These are phyloP conservation scores for Geranomyces variabilis DNA, from an alignment of 192 early-diverging fungal species.

Conservation along the genomic window DNA sequence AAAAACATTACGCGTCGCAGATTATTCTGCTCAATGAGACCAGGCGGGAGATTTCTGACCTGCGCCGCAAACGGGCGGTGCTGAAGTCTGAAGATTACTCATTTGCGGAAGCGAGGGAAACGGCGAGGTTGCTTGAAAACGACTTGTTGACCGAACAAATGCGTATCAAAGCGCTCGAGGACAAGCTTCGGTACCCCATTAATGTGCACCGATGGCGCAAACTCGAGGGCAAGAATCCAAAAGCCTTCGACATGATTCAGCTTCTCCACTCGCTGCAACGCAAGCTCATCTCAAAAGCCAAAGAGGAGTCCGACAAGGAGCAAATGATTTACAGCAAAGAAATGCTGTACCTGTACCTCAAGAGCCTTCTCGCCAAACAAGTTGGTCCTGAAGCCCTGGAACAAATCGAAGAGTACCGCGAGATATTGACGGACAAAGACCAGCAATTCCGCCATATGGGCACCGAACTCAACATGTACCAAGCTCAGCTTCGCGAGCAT, in stretches of 20 bases:
- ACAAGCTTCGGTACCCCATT: conserved; percentile 62
- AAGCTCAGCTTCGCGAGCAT: conserved; percentile 58
- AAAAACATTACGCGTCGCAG: conserved; percentile 51
- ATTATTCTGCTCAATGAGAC: conserved; percentile 37
- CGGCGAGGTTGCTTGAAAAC: conserved; percentile 43
- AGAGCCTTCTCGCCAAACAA: conserved; percentile 58
- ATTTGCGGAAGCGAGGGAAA: conserved; percentile 41
- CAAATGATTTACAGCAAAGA: conserved; percentile 55
- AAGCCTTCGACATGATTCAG: conserved; percentile 61
- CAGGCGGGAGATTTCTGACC: conserved; percentile 33
- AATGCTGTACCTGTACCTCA: conserved; percentile 59
- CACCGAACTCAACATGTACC: conserved; percentile 67
- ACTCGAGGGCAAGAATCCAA: conserved; percentile 62
- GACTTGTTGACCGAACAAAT: conserved; percentile 50
- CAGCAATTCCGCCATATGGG: conserved; percentile 60
- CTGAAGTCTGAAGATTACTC: conserved; percentile 39
- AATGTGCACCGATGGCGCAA: conserved; percentile 70
- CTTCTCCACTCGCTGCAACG: conserved; percentile 62
- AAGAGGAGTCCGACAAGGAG: conserved; percentile 58
- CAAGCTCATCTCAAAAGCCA: conserved; percentile 60
- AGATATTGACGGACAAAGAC: conserved; percentile 60
- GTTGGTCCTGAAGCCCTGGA: conserved; percentile 65
- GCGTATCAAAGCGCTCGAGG: conserved; percentile 62
- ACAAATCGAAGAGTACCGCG: conserved; percentile 56
- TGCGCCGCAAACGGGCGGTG: conserved; percentile 22